These are phyloP conservation scores for Talaromyces sp. DNA, from an alignment of 2,329 filamentous ascomycete species.

Conservation along the genomic window DNA sequence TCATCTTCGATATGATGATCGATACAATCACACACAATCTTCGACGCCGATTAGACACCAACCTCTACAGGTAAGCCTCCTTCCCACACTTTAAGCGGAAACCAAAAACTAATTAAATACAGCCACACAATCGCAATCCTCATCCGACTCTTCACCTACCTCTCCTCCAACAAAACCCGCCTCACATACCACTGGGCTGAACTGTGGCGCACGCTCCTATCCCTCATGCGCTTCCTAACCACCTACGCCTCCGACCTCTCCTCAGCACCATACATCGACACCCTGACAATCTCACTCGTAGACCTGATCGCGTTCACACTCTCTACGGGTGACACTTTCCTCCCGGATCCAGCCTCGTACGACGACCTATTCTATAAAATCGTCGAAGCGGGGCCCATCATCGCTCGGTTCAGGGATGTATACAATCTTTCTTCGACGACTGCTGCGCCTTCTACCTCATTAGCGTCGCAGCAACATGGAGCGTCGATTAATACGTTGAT, in stretches of 20 bases:
- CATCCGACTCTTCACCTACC: slow-evolving; percentile 76
- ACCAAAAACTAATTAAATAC: not conserved
- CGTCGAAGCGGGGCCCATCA: slow-evolving; percentile 81
- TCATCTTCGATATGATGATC: slow-evolving; percentile 80
- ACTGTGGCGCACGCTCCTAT: slow-evolving; percentile 83
- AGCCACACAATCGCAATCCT: slow-evolving; percentile 75
- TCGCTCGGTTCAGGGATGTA: slow-evolving; percentile 76
- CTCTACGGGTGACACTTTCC: slow-evolving; percentile 83
- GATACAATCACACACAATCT: slow-evolving; percentile 95
- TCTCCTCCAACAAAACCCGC: slow-evolving; percentile 78
- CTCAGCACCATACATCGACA: slow-evolving; percentile 65
- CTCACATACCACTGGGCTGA: slow-evolving; percentile 93
- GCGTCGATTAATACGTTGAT: slow-evolving; percentile 83
- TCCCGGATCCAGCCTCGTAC: slow-evolving; percentile 82
- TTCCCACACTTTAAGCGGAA: not conserved
- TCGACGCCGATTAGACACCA: slow-evolving; percentile 76
- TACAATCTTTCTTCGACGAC: slow-evolving; percentile 53
- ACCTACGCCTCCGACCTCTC: slow-evolving; percentile 80
- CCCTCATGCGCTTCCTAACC: slow-evolving; percentile 84
- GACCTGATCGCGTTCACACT: slow-evolving; percentile 81
- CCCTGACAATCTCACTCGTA: slow-evolving; percentile 72
- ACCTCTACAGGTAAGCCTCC: slow-evolving; percentile 67
- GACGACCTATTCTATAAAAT: slow-evolving; percentile 99
- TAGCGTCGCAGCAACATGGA: not conserved
- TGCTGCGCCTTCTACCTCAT: slow-evolving; percentile 27